phyloP scores from a whole-genome alignment of 768 basidiomycete species.

The Paxillus rubicundulus region DNA sequence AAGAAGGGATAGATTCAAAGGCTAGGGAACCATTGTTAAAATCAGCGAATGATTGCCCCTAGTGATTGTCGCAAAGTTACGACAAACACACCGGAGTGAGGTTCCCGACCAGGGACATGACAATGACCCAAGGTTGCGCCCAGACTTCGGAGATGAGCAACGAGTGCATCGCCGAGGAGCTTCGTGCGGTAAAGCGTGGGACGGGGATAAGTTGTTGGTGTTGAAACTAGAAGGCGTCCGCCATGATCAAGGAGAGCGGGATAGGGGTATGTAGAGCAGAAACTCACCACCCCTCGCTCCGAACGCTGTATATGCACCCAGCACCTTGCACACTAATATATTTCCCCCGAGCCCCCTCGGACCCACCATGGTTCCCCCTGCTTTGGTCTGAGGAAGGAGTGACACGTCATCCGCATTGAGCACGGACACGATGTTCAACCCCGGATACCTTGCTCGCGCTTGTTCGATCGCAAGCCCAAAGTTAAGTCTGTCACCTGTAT shows the following conservation, averaged over 20 bases:
- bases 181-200: constrained; percentile 20
- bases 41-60: not conserved
- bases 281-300: constrained; percentile 35
- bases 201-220: not conserved
- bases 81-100: constrained; percentile 9
- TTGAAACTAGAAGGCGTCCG: not conserved
- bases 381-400: constrained; percentile 27
- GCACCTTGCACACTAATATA: constrained; percentile 54
- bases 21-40: not conserved
- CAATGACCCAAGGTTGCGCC: constrained; percentile 51
- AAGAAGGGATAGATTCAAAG: constrained; percentile 3
- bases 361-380: constrained; percentile 37
- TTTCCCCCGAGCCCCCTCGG: constrained; percentile 49
- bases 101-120: constrained; percentile 49
- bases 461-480: constrained; percentile 58
- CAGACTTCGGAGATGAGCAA: constrained; percentile 32
- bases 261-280: constrained; percentile 18
- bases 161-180: constrained; percentile 32
- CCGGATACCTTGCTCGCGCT: constrained; percentile 37
- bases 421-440: constrained; percentile 41
- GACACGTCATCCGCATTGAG: constrained; percentile 59
- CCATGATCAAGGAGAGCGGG: not conserved
- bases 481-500: constrained; percentile 56
- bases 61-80: not conserved
- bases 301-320: constrained; percentile 44